These are phyloP conservation scores for Croton setiger DNA, from an alignment of 441 rosid species.

Conservation along the genomic window DNA sequence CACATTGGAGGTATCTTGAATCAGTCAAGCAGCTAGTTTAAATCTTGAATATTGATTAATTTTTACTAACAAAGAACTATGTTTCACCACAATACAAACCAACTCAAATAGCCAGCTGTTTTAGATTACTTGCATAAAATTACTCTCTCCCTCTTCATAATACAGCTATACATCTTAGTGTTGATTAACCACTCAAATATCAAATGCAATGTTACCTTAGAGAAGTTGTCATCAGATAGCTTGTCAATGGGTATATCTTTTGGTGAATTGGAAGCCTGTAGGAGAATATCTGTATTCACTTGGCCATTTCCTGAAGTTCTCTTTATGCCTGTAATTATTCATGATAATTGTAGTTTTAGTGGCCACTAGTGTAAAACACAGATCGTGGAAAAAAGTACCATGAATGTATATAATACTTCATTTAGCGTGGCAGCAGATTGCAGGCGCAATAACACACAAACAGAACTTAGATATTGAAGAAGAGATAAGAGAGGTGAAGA, in stretches of 20 bases:
- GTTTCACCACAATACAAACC: not conserved
- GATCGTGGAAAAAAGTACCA: not conserved
- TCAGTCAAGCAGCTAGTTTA: not conserved
- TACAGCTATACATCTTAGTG: not conserved
- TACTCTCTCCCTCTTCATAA: not conserved
- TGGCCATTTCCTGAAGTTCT: constrained; percentile 23
- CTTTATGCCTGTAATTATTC: constrained; percentile 35
- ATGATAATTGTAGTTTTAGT: not conserved
- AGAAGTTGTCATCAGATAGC: constrained; percentile 42
- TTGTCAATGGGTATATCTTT: constrained; percentile 32
- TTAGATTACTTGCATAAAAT: not conserved
- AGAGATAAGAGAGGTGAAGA: not conserved
- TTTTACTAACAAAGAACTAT: not conserved
- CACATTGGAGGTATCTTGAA: not conserved
- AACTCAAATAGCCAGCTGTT: not conserved
- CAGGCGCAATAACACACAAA: not conserved
- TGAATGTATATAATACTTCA: not conserved
- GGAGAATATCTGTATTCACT: constrained; percentile 27
- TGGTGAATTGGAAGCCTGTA: constrained; percentile 34
- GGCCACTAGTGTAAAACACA: not conserved
- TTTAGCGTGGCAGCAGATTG: not conserved
- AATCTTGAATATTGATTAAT: not conserved
- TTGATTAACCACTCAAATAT: constrained; percentile 1
- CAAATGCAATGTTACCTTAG: constrained; percentile 18
- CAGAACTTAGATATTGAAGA: not conserved